A percentile compares a stretch with the other conserved stretches of the same genome.
These are phyloP conservation scores for Cynanchum wilfordii DNA, from an alignment of 257 asterid genomes.

Conservation along the genomic window DNA sequence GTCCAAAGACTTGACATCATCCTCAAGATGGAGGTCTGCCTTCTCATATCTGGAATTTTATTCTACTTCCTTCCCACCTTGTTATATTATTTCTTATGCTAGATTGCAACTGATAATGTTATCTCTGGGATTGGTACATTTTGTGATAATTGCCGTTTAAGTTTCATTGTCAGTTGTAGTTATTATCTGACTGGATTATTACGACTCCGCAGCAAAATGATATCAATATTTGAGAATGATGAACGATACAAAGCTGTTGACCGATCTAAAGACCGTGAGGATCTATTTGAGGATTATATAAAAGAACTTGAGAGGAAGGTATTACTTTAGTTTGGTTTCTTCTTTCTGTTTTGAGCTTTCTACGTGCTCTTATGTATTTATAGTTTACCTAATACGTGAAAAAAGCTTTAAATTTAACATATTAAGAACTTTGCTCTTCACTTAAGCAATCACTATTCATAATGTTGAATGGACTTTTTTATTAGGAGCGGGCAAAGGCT, in stretches of 20 bases:
- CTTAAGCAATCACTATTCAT: conserved; percentile 11
- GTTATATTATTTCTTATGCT: conserved; percentile 5
- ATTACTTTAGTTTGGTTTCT: conserved; percentile 9
- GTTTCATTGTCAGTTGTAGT: conserved; percentile 8
- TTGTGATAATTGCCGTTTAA: conserved; percentile 7
- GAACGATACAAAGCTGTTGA: conserved; percentile 86
- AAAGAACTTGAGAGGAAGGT: conserved; percentile 83
- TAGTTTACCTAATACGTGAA: background rate
- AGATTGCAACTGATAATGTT: background rate
- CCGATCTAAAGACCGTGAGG: conserved; percentile 76
- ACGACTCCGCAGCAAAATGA: conserved; percentile 55
- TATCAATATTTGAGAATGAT: conserved; percentile 67
- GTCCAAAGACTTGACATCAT: conserved; percentile 62
- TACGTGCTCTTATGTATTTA: background rate
- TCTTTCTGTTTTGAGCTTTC: conserved; percentile 2
- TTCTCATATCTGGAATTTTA: conserved; percentile 12
- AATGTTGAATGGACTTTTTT: conserved; percentile 22
- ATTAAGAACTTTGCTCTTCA: conserved; percentile 1
- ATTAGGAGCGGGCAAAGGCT: conserved; percentile 76
- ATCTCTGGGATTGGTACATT: background rate
- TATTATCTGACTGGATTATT: conserved; percentile 21
- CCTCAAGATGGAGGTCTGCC: conserved; percentile 81
- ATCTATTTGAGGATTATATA: conserved; percentile 64
- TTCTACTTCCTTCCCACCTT: conserved; percentile 10
- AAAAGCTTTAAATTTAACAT: background rate